These are phyloP conservation scores for Botryosphaeria agaves DNA, from an alignment of 2,329 filamentous ascomycete species.

Conservation along the genomic window DNA sequence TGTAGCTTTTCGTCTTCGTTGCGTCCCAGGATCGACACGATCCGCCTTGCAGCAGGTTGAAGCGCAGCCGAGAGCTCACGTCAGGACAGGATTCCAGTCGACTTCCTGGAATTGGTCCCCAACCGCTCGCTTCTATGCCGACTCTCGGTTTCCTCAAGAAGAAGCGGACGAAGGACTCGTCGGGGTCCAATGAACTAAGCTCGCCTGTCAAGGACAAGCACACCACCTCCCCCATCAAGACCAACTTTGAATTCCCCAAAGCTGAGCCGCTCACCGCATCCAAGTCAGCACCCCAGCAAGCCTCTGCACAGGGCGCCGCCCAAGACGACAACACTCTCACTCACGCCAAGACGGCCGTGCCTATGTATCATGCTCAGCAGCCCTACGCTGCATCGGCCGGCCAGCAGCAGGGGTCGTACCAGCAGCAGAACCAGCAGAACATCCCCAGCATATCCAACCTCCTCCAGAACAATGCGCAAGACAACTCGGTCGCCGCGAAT, in stretches of 20 bases:
- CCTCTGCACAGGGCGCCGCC: neutral
- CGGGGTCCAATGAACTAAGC: conserved; percentile 38
- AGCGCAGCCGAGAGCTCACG: neutral
- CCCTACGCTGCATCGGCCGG: conserved; percentile 3
- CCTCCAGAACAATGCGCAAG: conserved; percentile 45
- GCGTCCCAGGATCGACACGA: neutral
- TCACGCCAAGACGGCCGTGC: conserved; percentile 14
- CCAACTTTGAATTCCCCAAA: conserved; percentile 12
- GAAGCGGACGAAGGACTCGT: conserved; percentile 88
- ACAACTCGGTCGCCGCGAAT: conserved; percentile 14
- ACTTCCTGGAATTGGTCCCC: neutral
- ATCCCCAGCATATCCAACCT: conserved; percentile 69
- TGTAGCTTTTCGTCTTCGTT: too few species aligned
- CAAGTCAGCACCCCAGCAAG: neutral
- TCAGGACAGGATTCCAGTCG: neutral
- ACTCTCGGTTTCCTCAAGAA: conserved; percentile 93
- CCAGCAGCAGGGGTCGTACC: conserved; percentile 8
- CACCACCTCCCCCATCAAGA: conserved; percentile 13
- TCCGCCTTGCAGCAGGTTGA: neutral
- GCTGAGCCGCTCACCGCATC: neutral
- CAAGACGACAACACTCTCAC: conserved; percentile 25
- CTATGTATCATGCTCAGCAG: conserved; percentile 21
- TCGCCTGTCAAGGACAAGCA: conserved; percentile 45
- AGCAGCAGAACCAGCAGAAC: conserved; percentile 41
- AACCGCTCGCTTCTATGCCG: conserved; percentile 50